Evolutionary conservation across 352 stramenopile genomes (phyloP), one percentile per base, ranked within the genome.

Genomic region (Globisporangium parvum): DNA sequence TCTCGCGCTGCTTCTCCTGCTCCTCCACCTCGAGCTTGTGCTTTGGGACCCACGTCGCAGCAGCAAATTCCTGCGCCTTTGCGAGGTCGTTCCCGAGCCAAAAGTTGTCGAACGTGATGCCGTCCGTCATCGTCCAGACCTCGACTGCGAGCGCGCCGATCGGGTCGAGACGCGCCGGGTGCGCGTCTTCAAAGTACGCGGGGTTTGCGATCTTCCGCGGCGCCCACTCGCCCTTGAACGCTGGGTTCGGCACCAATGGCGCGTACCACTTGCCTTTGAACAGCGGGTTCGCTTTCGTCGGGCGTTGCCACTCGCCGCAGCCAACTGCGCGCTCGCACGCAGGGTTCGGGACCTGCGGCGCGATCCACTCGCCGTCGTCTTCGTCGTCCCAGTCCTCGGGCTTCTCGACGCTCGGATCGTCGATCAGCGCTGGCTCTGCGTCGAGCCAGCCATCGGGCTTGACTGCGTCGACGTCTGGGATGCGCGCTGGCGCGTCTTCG

Each of bases 301-400:
- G 89, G 24, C 67, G 73, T 47, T 77, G 73, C 93, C 93, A 98
- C 61, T 86, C 65, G n/a, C 93, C 93, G 57, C 92, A 98, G n/a
- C 93, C 93, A 50, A 81, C 81, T 12, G 77, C 84, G 0, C 69
- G 49, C 1, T 77, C 75, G 51, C 92, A 98, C 58, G 88, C 89
- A 0, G 91, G 90, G 68, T 98, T 98, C 1, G 74, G 59, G 33
- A 98, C 83, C 69, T 90, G 67, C n/a, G 86, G 88, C 9, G 87
- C 61, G 24, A 98, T 70, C 70, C 85, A 98, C 28, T 96, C 81
- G 18, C 92, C 92, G 39, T 98, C 91, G 47, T 96, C 78, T 53
- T 96, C 88, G 51, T 98, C 93, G 45, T 98, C 91, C 93, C 93
- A 98, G 69, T 98, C 93, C 51, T 96, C 83, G 1, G 93, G 93